A percentile compares a stretch with the other conserved stretches of the same genome.
phyloP scores from a whole-genome alignment of 352 stramenopile species.

The Phytophthora idaei region DNA sequence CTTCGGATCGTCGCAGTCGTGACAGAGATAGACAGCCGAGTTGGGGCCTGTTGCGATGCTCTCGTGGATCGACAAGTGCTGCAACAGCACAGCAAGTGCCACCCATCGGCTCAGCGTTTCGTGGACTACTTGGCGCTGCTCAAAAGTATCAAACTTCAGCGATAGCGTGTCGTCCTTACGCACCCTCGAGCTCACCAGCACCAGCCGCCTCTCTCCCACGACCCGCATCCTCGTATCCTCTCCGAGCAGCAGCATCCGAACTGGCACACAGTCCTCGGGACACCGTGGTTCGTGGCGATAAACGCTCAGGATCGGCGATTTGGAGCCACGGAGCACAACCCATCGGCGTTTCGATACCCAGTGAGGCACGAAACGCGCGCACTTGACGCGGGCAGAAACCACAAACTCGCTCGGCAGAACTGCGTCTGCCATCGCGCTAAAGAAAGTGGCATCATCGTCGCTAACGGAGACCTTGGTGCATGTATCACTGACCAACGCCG shows the following conservation, averaged over 20 bases:
- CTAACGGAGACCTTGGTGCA: constrained; percentile 4
- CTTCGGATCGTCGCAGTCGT: constrained; percentile 34
- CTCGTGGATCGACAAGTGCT: constrained; percentile 50
- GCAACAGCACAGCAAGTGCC: constrained; percentile 56
- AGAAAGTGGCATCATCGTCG: neutral
- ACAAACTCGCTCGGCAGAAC: constrained; percentile 63
- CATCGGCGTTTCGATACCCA: constrained; percentile 62
- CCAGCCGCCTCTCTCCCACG: constrained; percentile 51
- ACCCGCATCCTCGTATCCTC: constrained; percentile 50
- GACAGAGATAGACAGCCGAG: constrained; percentile 62
- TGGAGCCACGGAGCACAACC: constrained; percentile 67
- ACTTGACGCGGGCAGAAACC: constrained; percentile 50
- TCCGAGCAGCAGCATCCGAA: constrained; percentile 62
- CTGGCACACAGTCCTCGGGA: constrained; percentile 25
- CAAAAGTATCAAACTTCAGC: constrained; percentile 51
- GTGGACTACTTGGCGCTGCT: constrained; percentile 51
- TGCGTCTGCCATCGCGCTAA: neutral
- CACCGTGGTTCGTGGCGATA: constrained; percentile 45
- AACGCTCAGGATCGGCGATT: constrained; percentile 59
- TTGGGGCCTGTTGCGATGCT: constrained; percentile 56
- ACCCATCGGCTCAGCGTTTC: constrained; percentile 64
- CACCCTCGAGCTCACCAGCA: constrained; percentile 58
- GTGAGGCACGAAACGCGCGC: constrained; percentile 52
- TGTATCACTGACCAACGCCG: neutral
- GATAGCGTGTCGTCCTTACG: constrained; percentile 60